These are phyloP conservation scores for Colletotrichum orbiculare DNA, from an alignment of 2,329 filamentous ascomycete species.

Conservation along the genomic window DNA sequence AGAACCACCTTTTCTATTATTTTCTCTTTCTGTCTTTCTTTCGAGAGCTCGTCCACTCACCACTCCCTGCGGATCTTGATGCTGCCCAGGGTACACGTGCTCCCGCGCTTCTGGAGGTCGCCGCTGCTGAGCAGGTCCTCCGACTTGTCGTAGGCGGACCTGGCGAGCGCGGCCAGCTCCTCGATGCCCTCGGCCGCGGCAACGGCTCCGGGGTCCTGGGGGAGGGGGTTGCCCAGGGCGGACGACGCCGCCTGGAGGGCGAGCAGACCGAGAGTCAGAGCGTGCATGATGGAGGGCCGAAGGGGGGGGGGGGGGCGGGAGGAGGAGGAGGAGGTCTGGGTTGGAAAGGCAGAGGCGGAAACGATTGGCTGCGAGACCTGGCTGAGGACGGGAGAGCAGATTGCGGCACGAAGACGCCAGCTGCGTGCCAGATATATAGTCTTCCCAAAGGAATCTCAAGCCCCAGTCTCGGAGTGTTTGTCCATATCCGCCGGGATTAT, in stretches of 20 bases:
- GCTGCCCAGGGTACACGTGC: slow-evolving; percentile 41
- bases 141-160: slow-evolving; percentile 40
- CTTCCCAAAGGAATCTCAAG: too few relatives aligned
- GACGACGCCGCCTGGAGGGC: slow-evolving; percentile 3
- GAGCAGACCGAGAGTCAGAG: background rate
- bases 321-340: too few relatives aligned
- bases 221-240: slow-evolving; percentile 31
- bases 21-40: too few relatives aligned
- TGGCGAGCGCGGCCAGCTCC: slow-evolving; percentile 27
- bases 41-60: slow-evolving; percentile 32
- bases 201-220: background rate
- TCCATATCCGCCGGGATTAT: too few relatives aligned
- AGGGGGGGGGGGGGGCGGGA: too few relatives aligned
- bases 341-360: too few relatives aligned
- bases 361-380: too few relatives aligned
- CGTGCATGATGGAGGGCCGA: background rate
- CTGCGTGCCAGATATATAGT: too few relatives aligned
- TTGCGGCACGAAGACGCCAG: too few relatives aligned
- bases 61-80: slow-evolving; percentile 46
- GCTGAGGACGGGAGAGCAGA: too few relatives aligned
- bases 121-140: slow-evolving; percentile 35
- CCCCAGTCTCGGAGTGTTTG: too few relatives aligned
- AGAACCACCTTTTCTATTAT: too few relatives aligned
- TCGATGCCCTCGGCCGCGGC: background rate
- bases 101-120: slow-evolving; percentile 35